Evolutionary conservation across 2,329 filamentous ascomycete genomes (phyloP).

Genomic region (Zarea fungicola): DNA sequence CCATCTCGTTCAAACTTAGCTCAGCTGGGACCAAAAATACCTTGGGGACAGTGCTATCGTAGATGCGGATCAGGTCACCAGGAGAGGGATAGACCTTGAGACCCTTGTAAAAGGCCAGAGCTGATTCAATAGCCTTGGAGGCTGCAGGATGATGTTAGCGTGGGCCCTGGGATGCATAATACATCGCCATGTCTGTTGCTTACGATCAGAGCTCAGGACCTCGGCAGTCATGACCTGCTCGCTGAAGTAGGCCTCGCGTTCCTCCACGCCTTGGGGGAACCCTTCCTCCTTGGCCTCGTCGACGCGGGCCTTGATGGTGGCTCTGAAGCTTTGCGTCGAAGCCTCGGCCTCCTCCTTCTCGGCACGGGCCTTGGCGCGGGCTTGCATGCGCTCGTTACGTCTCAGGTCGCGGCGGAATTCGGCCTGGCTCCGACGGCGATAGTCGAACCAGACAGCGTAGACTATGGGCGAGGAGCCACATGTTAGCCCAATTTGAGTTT

Average conservation of each 20-base stretch:
- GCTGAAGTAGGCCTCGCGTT: conserved; percentile 96
- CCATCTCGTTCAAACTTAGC: neutral
- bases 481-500: conserved; percentile 5
- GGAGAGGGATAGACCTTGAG: conserved; percentile 97
- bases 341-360: conserved; percentile 69
- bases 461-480: conserved; percentile 32
- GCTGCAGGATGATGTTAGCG: conserved; percentile 37
- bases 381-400: conserved; percentile 69
- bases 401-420: conserved; percentile 65
- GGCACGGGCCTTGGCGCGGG: conserved; percentile 60
- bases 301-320: conserved; percentile 69
- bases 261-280: conserved; percentile 84
- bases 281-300: conserved; percentile 83
- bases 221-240: conserved; percentile 89
- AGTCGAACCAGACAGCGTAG: conserved; percentile 65
- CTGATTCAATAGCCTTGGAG: conserved; percentile 70
- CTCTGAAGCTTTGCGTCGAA: conserved; percentile 60
- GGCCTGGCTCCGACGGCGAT: conserved; percentile 57
- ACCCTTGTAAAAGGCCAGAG: conserved; percentile 95
- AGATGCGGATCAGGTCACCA: conserved; percentile 88
- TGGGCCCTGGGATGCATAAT: neutral
- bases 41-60: conserved; percentile 98
- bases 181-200: conserved; percentile 24
- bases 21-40: conserved; percentile 36
- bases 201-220: conserved; percentile 75